A percentile compares a stretch with the other conserved stretches of the same genome.
Evolutionary conservation across 108 stramenopile species (phyloP).

Genomic region (Aurantiochytrium sp.): DNA sequence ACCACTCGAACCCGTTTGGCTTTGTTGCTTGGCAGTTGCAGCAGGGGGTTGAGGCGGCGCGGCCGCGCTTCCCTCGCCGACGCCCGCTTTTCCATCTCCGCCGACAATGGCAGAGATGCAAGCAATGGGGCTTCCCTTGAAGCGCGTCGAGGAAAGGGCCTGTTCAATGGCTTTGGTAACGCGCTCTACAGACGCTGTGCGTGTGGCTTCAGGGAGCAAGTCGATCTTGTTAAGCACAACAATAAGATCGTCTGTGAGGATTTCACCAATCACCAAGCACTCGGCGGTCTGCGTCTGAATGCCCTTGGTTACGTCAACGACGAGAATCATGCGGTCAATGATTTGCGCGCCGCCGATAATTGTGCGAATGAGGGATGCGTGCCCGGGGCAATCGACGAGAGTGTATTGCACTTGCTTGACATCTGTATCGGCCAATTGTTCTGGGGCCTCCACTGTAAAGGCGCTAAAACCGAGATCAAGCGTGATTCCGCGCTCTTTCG

Average conservation of each 20-base stretch:
- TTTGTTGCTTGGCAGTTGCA: background rate
- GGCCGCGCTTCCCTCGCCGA: background rate
- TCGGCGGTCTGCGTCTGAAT: slow-evolving; percentile 98
- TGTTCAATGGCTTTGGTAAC: slow-evolving; percentile 56
- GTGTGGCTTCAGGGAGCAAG: slow-evolving; percentile 63
- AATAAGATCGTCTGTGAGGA: slow-evolving; percentile 72
- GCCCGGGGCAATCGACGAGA: slow-evolving; percentile 97
- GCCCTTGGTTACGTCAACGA: slow-evolving; percentile 92
- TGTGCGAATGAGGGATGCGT: slow-evolving; percentile 90
- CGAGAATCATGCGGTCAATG: slow-evolving; percentile 81
- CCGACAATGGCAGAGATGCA: slow-evolving; percentile 78
- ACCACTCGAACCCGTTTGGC: too few relatives aligned
- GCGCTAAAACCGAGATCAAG: slow-evolving; percentile 92
- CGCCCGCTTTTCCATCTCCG: slow-evolving; percentile 38
- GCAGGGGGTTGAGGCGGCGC: background rate
- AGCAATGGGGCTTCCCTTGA: slow-evolving; percentile 65
- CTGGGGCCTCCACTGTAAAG: slow-evolving; percentile 56
- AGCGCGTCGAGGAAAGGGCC: slow-evolving; percentile 58
- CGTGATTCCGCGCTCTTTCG: slow-evolving; percentile 87
- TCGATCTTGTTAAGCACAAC: slow-evolving; percentile 88
- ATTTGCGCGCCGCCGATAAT: slow-evolving; percentile 97
- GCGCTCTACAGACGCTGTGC: slow-evolving; percentile 50
- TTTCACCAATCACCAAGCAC: slow-evolving; percentile 93
- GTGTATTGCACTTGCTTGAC: slow-evolving; percentile 58
- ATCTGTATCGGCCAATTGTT: background rate